Evolutionary conservation across 768 basidiomycete genomes (phyloP).

Genomic region (Goffeauzyma gilvescens): DNA sequence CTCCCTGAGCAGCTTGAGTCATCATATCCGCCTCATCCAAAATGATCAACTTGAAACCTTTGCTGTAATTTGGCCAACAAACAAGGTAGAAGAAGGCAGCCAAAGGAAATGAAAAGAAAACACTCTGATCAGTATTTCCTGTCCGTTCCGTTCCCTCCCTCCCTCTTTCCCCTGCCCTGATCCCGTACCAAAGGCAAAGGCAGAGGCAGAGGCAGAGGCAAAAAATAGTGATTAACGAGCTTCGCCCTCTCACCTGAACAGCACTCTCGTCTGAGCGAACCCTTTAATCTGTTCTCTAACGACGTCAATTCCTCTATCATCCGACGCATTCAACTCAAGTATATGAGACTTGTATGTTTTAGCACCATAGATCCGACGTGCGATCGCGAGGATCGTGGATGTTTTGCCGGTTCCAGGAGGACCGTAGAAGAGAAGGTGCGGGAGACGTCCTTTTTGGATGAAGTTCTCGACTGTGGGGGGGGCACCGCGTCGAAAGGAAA

Average conservation of each 20-base stretch:
- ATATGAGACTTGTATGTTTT: constrained; percentile 68
- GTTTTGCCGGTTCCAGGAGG: constrained; percentile 92
- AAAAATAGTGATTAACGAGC: background rate
- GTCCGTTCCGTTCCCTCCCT: too few species aligned
- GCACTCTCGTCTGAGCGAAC: constrained; percentile 84
- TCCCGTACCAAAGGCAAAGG: too few species aligned
- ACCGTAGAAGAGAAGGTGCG: constrained; percentile 90
- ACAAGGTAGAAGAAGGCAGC: too few species aligned
- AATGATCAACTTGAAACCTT: constrained; percentile 92
- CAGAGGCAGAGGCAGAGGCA: too few species aligned
- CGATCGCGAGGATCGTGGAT: constrained; percentile 87
- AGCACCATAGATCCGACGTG: constrained; percentile 75
- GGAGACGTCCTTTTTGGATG: constrained; percentile 80
- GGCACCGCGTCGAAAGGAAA: background rate
- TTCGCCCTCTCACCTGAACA: constrained; percentile 35
- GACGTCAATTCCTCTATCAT: constrained; percentile 95
- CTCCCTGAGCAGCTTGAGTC: constrained; percentile 93
- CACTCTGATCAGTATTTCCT: too few species aligned
- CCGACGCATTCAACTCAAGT: constrained; percentile 91
- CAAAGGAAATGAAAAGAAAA: too few species aligned
- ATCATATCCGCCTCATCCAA: constrained; percentile 99
- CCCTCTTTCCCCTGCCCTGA: too few species aligned
- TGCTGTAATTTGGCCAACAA: constrained; percentile 39
- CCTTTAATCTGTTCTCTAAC: constrained; percentile 98
- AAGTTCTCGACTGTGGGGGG: constrained; percentile 65